These are phyloP conservation scores for Pholiota conissans DNA, from an alignment of 768 basidiomycete species.

Conservation along the genomic window DNA sequence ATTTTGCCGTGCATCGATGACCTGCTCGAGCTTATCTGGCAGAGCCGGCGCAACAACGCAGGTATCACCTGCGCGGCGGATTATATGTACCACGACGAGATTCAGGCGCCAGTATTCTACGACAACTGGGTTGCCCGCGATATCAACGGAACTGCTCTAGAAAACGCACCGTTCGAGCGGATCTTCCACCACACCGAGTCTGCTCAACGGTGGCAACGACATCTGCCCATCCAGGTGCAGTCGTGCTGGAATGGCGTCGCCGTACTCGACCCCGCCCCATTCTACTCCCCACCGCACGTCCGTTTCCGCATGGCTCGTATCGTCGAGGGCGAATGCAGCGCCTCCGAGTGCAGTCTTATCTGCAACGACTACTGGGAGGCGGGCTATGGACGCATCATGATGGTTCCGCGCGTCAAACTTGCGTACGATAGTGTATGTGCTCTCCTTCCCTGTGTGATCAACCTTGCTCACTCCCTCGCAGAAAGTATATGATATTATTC, in stretches of 20 bases:
- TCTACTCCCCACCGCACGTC: slow-evolving; percentile 89
- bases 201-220: slow-evolving; percentile 80
- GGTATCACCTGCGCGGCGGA: slow-evolving; percentile 98
- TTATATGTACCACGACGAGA: slow-evolving; percentile 98
- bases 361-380: slow-evolving; percentile 99
- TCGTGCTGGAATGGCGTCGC: slow-evolving; percentile 99
- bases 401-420: slow-evolving; percentile 95
- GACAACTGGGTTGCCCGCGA: slow-evolving; percentile 99
- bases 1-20: slow-evolving; percentile 98
- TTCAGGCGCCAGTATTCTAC: slow-evolving; percentile 93
- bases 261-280: slow-evolving; percentile 91
- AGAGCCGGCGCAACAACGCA: slow-evolving; percentile 89
- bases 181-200: slow-evolving; percentile 87
- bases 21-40: slow-evolving; percentile 96
- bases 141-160: slow-evolving; percentile 97
- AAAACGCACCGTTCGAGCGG: slow-evolving; percentile 94
- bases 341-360: slow-evolving; percentile 93
- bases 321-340: slow-evolving; percentile 88
- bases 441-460: background rate
- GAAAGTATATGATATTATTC: slow-evolving; percentile 95
- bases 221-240: slow-evolving; percentile 95
- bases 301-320: slow-evolving; percentile 95
- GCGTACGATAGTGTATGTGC: slow-evolving; percentile 84
- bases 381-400: slow-evolving; percentile 95
- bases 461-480: slow-evolving; percentile 28